Evolutionary conservation across 306 rosid genomes (phyloP), one percentile per base, ranked within the genome.

Genomic region (Medicago ruthenica): DNA sequence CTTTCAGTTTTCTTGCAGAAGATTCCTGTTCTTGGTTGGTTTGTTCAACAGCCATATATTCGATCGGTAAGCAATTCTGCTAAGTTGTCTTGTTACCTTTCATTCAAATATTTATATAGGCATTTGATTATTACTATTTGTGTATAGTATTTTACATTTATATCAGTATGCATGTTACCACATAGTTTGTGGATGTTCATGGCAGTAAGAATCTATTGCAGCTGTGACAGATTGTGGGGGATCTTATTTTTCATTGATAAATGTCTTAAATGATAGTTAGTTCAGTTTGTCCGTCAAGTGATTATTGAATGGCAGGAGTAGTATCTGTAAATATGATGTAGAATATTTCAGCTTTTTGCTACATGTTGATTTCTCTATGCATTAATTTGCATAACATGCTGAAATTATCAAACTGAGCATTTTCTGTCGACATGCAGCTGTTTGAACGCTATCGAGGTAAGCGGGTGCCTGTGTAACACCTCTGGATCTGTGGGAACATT

Each of bases 11-110:
- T 96, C 86, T 5, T 92, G 71, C 99, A 90, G 93, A 96, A 84
- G 93, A 86, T 92, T 80, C 99, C 98, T 21, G 71, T 92, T 79
- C 93, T 96, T 50, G 99, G 99, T 70, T 96, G 98, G 98, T 57
- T 96, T 77, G 18, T 92, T 78, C 97, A 96, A 86, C 97, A 89
- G 60, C 99, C 98, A 65, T 92, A 72, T 78, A 22, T 92, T 64
- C 87, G 92, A 90, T 84, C 96, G 84, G 97, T 93, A 90, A 76
- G 95, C 85, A 70, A 22, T 55, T 54, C 71, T 65, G 66, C 58
- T 76, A 58, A 63, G 21, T 73, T 73, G 70, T 75, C 14, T 31
- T 27, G 53, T 74, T 61, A 24, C 44, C 31, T 66, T 47, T 11
- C 47, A 16, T 59, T 31, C 24, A 73, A 48, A 36, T 36, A 34